phyloP scores from a whole-genome alignment of 1,139 yeast genomes.

The Candida sojae region DNA sequence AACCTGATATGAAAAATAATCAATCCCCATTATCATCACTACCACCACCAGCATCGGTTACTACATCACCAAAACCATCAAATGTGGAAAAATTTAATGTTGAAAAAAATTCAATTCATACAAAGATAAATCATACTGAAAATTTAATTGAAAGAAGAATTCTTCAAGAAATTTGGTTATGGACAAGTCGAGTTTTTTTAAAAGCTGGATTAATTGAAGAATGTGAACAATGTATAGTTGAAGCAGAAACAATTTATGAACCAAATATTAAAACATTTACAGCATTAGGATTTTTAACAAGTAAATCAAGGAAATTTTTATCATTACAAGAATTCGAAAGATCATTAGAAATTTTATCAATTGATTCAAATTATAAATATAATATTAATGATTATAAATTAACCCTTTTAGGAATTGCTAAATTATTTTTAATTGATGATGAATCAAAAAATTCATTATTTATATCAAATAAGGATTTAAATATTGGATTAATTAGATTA shows the following conservation, averaged over 20 bases:
- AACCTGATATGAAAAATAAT: conserved; percentile 4
- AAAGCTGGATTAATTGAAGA: conserved; percentile 58
- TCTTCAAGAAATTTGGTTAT: conserved; percentile 71
- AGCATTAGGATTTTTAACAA: conserved; percentile 54
- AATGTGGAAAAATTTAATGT: neutral
- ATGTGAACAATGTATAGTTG: conserved; percentile 71
- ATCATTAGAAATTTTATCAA: conserved; percentile 51
- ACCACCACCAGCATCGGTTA: neutral
- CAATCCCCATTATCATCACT: neutral
- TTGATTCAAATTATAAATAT: conserved; percentile 18
- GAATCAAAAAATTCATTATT: conserved; percentile 34
- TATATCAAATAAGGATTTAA: conserved; percentile 51
- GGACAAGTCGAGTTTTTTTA: conserved; percentile 68
- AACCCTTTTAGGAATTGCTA: conserved; percentile 69
- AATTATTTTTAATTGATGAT: conserved; percentile 52
- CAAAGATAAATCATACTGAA: conserved; percentile 1
- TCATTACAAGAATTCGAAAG: conserved; percentile 71
- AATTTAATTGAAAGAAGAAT: conserved; percentile 30
- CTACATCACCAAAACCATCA: conserved; percentile 4
- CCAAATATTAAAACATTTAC: conserved; percentile 57
- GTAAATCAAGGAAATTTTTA: conserved; percentile 38
- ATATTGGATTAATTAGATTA: conserved; percentile 67
- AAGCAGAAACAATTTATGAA: conserved; percentile 58
- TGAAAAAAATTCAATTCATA: neutral
- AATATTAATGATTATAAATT: conserved; percentile 42